phyloP scores from a whole-genome alignment of 148 eudicot species.

The Vaccinium vitisidaea region DNA sequence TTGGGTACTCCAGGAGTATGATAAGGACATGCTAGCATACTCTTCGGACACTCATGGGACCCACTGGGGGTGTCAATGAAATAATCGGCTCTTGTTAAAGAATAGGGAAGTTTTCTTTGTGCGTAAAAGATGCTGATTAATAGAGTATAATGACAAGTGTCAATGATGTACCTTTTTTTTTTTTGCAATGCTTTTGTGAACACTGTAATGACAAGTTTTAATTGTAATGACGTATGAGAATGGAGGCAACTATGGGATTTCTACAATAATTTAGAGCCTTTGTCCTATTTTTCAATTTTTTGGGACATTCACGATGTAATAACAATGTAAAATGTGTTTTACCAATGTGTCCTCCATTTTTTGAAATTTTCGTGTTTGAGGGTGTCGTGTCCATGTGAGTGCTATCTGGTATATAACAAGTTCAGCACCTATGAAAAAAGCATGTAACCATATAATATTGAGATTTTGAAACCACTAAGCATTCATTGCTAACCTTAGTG shows the following conservation, averaged over 20 bases:
- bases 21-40: not conserved
- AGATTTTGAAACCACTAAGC: not conserved
- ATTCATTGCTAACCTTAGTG: constrained; percentile 45
- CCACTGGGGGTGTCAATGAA: not conserved
- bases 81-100: not conserved
- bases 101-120: not conserved
- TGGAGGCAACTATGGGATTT: not conserved
- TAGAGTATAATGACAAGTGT: not conserved
- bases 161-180: not conserved
- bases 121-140: not conserved
- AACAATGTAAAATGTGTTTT: not conserved
- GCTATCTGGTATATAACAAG: not conserved
- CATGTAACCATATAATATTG: not conserved
- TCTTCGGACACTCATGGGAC: not conserved
- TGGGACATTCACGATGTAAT: not conserved
- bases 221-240: not conserved
- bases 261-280: not conserved
- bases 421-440: not conserved
- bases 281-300: not conserved
- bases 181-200: not conserved
- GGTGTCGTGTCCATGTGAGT: not conserved
- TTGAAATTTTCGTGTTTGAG: not conserved
- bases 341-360: not conserved
- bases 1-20: not conserved
- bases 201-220: not conserved